These are phyloP conservation scores for Candida schatavii DNA, from an alignment of 805 yeast species.

Conservation along the genomic window DNA sequence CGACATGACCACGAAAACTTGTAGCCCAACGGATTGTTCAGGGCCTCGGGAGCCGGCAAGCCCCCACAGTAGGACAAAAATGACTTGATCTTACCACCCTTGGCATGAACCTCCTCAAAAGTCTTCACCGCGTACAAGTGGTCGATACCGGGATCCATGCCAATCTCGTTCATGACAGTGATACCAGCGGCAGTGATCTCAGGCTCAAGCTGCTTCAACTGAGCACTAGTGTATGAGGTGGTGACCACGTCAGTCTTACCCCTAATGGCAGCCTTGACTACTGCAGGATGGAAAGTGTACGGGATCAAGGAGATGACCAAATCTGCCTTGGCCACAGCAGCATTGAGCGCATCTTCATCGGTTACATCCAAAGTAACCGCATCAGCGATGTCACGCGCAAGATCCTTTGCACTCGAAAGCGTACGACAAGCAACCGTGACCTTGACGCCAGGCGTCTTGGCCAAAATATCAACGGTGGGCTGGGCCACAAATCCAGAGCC, in stretches of 20 bases:
- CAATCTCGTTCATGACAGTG: conserved; percentile 97
- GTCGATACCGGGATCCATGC: conserved; percentile 98
- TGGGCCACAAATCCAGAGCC: conserved; percentile 99
- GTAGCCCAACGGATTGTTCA: conserved; percentile 97
- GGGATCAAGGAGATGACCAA: conserved; percentile 94
- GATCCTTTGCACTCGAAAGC: conserved; percentile 74
- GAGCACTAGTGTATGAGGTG: conserved; percentile 95
- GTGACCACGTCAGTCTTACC: conserved; percentile 84
- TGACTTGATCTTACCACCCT: conserved; percentile 88
- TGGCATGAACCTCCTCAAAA: conserved; percentile 90
- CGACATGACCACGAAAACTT: conserved; percentile 99
- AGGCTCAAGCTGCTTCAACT: conserved; percentile 80
- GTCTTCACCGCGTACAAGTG: conserved; percentile 98
- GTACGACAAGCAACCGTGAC: conserved; percentile 98
- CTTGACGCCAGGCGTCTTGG: conserved; percentile 72
- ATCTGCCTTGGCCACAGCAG: conserved; percentile 73
- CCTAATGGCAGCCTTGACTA: conserved; percentile 90
- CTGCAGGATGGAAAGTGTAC: conserved; percentile 89
- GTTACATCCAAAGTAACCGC: conserved; percentile 90
- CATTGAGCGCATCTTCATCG: conserved; percentile 73
- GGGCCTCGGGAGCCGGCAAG: conserved; percentile 95
- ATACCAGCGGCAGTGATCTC: conserved; percentile 93
- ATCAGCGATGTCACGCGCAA: conserved; percentile 76
- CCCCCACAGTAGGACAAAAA: conserved; percentile 99
- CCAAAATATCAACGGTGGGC: conserved; percentile 93